phyloP scores from a whole-genome alignment of 306 rosid species.

The Vigna radiata region DNA sequence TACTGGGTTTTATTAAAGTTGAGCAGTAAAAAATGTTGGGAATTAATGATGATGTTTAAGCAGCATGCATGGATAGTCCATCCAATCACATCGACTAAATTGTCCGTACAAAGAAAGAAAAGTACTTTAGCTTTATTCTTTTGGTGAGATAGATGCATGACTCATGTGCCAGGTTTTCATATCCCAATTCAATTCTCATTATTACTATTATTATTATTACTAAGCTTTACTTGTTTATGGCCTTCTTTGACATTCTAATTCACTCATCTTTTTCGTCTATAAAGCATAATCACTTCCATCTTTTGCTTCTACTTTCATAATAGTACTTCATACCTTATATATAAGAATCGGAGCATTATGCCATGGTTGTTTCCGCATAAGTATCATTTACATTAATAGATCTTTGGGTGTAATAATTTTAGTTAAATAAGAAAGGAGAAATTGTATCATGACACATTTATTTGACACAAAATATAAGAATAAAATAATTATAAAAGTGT shows the following conservation, averaged over 20 bases:
- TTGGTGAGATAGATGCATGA: conserved; percentile 3
- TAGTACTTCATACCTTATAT: too few species aligned
- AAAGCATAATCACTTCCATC: too few species aligned
- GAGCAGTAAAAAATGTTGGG: conserved; percentile 44
- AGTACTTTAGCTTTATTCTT: conserved; percentile 44
- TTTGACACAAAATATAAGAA: too few species aligned
- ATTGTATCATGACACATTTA: too few species aligned
- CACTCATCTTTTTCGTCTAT: too few species aligned
- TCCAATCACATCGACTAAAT: conserved; percentile 22
- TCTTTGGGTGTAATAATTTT: too few species aligned
- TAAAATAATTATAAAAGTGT: too few species aligned
- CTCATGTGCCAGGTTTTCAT: conserved; percentile 20
- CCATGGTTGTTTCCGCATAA: too few species aligned
- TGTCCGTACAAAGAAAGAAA: conserved; percentile 39
- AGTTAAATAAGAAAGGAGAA: too few species aligned
- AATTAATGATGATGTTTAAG: conserved; percentile 16
- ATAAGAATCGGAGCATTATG: too few species aligned
- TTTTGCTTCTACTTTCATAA: too few species aligned
- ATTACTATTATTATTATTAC: not conserved
- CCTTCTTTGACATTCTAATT: conserved; percentile 36
- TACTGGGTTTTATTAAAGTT: conserved; percentile 37
- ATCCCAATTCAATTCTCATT: not conserved
- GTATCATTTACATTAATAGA: too few species aligned
- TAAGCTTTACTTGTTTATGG: not conserved
- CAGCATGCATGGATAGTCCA: conserved; percentile 16